Conservation (phyloP, 371 early-diverging fungal species). For the Nosema bombycis region DNA sequence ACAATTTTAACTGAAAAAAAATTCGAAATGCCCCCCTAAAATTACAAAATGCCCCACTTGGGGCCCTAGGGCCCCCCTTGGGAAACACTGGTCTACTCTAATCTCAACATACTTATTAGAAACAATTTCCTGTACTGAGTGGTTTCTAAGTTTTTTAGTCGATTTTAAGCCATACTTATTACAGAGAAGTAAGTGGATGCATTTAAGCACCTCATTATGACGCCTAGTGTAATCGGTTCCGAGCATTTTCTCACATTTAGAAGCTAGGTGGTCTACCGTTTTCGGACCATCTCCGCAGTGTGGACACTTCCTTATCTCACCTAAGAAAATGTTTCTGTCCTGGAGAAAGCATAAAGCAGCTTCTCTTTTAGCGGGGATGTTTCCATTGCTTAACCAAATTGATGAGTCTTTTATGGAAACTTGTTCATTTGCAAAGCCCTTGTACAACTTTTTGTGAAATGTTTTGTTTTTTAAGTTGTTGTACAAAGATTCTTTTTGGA, state of each 20-base stretch:
- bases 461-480: conserved; percentile 2
- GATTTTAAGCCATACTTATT: conserved; percentile 5
- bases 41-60: too few relatives aligned
- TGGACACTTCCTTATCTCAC: background rate
- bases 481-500: background rate
- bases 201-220: background rate
- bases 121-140: too few relatives aligned
- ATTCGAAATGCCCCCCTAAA: too few relatives aligned
- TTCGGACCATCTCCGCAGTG: background rate
- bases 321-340: background rate
- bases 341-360: background rate
- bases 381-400: background rate
- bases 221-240: background rate
- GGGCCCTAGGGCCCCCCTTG: too few relatives aligned
- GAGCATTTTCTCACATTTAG: background rate
- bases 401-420: conserved; percentile 6
- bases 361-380: background rate
- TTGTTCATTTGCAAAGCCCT: background rate
- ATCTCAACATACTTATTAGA: too few relatives aligned
- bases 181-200: background rate
- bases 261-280: background rate
- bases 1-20: too few relatives aligned
- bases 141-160: too few relatives aligned
- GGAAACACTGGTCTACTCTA: too few relatives aligned
- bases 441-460: conserved; percentile 1